Percentiles rank a stretch among this genome's conserved stretches.
These are phyloP conservation scores for Colletotrichum echinochloae DNA, from an alignment of 2,329 filamentous ascomycete genomes.

Conservation along the genomic window DNA sequence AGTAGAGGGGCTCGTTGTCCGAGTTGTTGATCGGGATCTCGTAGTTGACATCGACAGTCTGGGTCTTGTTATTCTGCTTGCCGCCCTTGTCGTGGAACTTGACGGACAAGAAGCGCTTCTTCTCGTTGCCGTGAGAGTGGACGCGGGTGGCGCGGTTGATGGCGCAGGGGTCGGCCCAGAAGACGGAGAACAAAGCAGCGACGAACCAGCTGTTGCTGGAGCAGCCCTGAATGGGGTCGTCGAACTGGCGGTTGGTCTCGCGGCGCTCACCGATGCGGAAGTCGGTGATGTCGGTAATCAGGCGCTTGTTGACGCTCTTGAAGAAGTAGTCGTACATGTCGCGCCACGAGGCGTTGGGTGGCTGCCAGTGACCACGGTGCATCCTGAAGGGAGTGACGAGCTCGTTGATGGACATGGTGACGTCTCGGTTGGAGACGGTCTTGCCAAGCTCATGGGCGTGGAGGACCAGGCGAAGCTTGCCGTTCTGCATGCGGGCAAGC, in stretches of 20 bases:
- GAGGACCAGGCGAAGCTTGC: conserved; percentile 57
- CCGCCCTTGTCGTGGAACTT: conserved; percentile 60
- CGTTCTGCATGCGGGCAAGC: conserved; percentile 57
- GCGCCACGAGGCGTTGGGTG: conserved; percentile 56
- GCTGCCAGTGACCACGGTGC: conserved; percentile 50
- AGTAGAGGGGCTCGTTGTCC: conserved; percentile 56
- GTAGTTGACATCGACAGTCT: conserved; percentile 57
- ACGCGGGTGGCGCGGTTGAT: conserved; percentile 54
- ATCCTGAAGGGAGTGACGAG: conserved; percentile 53
- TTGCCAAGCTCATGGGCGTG: conserved; percentile 50
- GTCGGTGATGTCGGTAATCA: conserved; percentile 49
- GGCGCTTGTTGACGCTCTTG: conserved; percentile 48
- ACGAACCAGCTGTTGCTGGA: conserved; percentile 57
- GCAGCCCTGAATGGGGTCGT: conserved; percentile 58
- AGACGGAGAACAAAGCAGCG: conserved; percentile 58
- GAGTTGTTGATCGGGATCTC: conserved; percentile 59
- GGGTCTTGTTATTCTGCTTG: conserved; percentile 53
- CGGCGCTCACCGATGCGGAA: conserved; percentile 45
- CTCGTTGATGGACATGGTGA: conserved; percentile 57
- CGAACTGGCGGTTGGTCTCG: conserved; percentile 48
- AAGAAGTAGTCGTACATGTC: conserved; percentile 53
- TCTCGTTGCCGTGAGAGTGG: conserved; percentile 44
- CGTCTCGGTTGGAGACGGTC: conserved; percentile 53
- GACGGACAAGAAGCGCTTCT: conserved; percentile 47
- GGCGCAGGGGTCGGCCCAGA: conserved; percentile 56